Percentiles rank a stretch among this genome's conserved stretches.
phyloP scores from a whole-genome alignment of 1,284 basidiomycete species.

The Rhodotorula sp. region DNA sequence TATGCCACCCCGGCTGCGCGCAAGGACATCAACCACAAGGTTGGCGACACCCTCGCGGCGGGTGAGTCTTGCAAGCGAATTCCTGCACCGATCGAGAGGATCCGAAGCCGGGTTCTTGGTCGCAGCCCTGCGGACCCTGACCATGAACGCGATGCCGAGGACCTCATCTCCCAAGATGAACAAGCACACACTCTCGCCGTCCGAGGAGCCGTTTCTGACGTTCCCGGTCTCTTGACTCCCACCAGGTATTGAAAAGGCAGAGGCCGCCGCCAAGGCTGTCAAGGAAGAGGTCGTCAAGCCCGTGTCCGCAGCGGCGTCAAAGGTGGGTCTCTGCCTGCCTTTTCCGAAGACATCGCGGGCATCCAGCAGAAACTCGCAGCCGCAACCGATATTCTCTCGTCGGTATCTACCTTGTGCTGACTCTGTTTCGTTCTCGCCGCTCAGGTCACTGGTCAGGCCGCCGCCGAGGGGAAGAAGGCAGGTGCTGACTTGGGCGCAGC shows the following conservation, averaged over 20 bases:
- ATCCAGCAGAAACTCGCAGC: too few species aligned
- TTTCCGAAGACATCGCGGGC: too few species aligned
- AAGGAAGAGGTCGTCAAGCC: conserved; percentile 14
- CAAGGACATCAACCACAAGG: conserved; percentile 14
- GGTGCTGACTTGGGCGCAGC: conserved; percentile 9
- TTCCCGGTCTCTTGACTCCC: too few species aligned
- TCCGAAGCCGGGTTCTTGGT: too few species aligned
- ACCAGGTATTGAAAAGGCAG: conserved; percentile 9
- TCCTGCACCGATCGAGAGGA: too few species aligned
- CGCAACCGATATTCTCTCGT: too few species aligned
- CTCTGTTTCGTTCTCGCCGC: not conserved
- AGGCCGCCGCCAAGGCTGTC: conserved; percentile 13
- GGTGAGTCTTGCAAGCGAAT: not conserved
- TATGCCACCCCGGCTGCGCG: conserved; percentile 1
- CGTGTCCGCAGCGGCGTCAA: conserved; percentile 9
- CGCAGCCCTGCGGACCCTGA: too few species aligned
- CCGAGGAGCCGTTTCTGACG: not conserved
- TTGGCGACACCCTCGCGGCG: not conserved
- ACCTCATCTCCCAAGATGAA: too few species aligned
- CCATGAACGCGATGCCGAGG: too few species aligned
- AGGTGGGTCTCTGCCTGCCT: not conserved
- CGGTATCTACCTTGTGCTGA: not conserved
- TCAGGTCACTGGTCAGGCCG: conserved; percentile 13
- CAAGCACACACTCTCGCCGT: not conserved
- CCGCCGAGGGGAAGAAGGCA: conserved; percentile 21